Percentiles rank a stretch among this genome's conserved stretches.
phyloP scores from a whole-genome alignment of 352 stramenopile genomes.

The Pythium rishiriense region DNA sequence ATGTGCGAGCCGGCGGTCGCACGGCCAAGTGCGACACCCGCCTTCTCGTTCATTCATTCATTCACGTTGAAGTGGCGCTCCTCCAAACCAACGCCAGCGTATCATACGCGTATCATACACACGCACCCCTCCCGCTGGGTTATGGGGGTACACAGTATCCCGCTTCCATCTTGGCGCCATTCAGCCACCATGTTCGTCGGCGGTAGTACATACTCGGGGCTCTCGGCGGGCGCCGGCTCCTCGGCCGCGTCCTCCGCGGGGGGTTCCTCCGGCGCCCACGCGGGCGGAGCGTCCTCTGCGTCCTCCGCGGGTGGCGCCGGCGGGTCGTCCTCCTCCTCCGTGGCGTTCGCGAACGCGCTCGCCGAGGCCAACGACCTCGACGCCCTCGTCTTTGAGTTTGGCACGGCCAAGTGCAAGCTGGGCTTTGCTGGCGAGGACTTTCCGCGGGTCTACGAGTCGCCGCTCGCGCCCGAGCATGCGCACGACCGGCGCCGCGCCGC shows the following conservation, averaged over 20 bases:
- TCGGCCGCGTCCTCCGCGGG: neutral
- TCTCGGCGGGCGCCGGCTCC: constrained; percentile 12
- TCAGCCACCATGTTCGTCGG: constrained; percentile 19
- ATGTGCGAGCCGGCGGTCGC: neutral
- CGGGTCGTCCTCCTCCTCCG: neutral
- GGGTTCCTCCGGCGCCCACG: neutral
- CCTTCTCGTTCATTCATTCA: no score
- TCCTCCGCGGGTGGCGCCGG: no score
- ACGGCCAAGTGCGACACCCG: neutral
- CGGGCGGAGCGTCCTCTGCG: neutral
- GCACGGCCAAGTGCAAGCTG: constrained; percentile 72
- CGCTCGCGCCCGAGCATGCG: constrained; percentile 13
- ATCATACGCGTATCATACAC: constrained; percentile 4
- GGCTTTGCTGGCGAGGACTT: constrained; percentile 89
- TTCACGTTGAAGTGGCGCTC: no score
- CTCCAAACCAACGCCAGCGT: constrained; percentile 1
- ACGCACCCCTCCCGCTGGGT: no score
- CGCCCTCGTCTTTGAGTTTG: constrained; percentile 80
- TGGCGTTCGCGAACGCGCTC: constrained; percentile 43
- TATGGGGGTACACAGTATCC: no score
- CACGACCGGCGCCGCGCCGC: constrained; percentile 34
- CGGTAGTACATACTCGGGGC: constrained; percentile 21
- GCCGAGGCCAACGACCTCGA: constrained; percentile 76
- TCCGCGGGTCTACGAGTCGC: constrained; percentile 67
- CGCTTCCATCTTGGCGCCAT: no score